These are phyloP conservation scores for Penicillium sp. DNA, from an alignment of 2,329 filamentous ascomycete species.

Conservation along the genomic window DNA sequence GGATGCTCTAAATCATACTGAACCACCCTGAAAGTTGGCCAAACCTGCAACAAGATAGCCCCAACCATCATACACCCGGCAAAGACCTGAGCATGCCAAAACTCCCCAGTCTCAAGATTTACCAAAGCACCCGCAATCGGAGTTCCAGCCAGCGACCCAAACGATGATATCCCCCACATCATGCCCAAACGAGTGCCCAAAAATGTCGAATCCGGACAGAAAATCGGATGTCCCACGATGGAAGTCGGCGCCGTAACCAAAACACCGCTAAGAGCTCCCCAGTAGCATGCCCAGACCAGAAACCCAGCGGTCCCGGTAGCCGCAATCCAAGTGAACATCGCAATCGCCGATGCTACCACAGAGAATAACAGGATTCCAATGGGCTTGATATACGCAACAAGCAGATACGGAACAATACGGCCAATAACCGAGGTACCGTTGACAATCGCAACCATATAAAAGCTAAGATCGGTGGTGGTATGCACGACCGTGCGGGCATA, in stretches of 20 bases:
- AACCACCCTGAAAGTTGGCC: constrained; percentile 27
- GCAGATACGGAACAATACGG: constrained; percentile 47
- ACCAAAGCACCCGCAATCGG: constrained; percentile 35
- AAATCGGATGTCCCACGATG: constrained; percentile 31
- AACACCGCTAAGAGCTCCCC: constrained; percentile 32
- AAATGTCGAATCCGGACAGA: constrained; percentile 27
- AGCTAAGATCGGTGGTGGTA: constrained; percentile 45
- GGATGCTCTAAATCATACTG: constrained; percentile 19
- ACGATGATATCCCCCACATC: constrained; percentile 37
- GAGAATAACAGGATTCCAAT: constrained; percentile 23
- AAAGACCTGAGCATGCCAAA: constrained; percentile 32
- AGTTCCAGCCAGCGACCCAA: constrained; percentile 32
- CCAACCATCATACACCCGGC: constrained; percentile 34
- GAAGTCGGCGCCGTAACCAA: constrained; percentile 31
- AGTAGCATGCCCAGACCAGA: constrained; percentile 34
- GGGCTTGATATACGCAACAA: constrained; percentile 35
- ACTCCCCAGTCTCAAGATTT: constrained; percentile 24
- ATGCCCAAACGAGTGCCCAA: constrained; percentile 33
- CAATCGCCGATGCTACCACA: constrained; percentile 24
- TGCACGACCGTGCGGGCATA: constrained; percentile 48
- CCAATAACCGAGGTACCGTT: constrained; percentile 53
- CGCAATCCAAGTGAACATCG: constrained; percentile 36
- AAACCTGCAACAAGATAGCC: constrained; percentile 26
- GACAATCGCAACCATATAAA: constrained; percentile 52
- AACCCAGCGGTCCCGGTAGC: constrained; percentile 23